A percentile compares a stretch with the other conserved stretches of the same genome.
These are phyloP conservation scores for Cochlearia excelsa DNA, from an alignment of 345 rosid genomes.

Conservation along the genomic window DNA sequence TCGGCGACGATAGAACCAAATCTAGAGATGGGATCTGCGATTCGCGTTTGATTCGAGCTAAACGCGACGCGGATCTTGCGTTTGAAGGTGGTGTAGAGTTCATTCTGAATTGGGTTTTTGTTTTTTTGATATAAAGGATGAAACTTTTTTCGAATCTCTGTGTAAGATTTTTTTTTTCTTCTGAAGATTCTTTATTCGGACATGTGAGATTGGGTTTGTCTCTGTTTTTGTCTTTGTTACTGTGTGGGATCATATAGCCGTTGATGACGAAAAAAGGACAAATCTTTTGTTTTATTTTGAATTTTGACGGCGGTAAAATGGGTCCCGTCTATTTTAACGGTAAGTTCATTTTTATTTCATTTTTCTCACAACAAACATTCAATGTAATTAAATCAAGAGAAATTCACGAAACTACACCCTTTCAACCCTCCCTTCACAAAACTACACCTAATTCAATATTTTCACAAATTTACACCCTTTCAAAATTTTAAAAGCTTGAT, in stretches of 20 bases:
- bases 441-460: no score
- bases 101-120: conserved; percentile 34
- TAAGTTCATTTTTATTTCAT: no score
- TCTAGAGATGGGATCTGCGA: conserved; percentile 50
- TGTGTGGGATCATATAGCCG: conserved; percentile 37
- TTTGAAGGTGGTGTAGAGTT: conserved; percentile 53
- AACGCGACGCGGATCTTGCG: conserved; percentile 59
- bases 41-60: conserved; percentile 40
- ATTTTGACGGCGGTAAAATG: conserved; percentile 30
- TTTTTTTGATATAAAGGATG: not conserved
- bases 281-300: conserved; percentile 13
- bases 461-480: no score
- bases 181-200: not conserved
- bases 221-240: conserved; percentile 20
- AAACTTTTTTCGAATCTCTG: conserved; percentile 15
- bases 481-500: no score
- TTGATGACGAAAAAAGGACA: conserved; percentile 17
- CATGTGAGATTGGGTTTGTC: not conserved
- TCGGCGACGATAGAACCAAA: conserved; percentile 47
- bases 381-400: no score
- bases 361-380: not conserved
- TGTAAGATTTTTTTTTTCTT: no score
- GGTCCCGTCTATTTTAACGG: conserved; percentile 31
- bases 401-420: no score
- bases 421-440: no score